Percentiles rank a stretch among this genome's conserved stretches.
phyloP scores from a whole-genome alignment of 768 basidiomycete species.

The Serendipita sp. region DNA sequence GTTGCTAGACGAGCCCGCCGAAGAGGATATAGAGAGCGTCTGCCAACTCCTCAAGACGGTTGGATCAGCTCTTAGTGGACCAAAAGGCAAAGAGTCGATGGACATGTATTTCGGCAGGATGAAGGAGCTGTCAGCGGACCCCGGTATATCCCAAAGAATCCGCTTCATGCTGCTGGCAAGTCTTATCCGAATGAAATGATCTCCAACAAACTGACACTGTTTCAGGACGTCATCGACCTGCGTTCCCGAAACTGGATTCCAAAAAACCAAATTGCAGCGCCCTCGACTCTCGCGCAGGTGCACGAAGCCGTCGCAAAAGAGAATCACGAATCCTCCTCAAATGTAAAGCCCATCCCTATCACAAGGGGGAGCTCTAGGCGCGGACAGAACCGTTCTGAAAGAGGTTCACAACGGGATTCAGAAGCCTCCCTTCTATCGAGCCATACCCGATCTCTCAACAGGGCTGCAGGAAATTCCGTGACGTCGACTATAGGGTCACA shows the following conservation, averaged over 20 bases:
- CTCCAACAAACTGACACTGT: neutral
- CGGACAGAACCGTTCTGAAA: constrained; percentile 53
- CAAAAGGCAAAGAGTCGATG: constrained; percentile 20
- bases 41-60: constrained; percentile 30
- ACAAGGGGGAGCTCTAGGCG: constrained; percentile 64
- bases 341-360: neutral
- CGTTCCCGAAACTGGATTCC: constrained; percentile 69
- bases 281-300: constrained; percentile 75
- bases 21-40: constrained; percentile 31
- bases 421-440: constrained; percentile 66
- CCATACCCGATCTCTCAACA: constrained; percentile 26
- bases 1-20: constrained; percentile 27
- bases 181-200: neutral
- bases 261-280: constrained; percentile 57
- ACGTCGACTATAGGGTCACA: constrained; percentile 75
- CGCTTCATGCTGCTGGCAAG: constrained; percentile 30
- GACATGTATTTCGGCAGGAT: constrained; percentile 26
- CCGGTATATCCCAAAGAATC: constrained; percentile 21
- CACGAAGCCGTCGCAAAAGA: constrained; percentile 33
- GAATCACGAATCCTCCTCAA: neutral
- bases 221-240: constrained; percentile 78
- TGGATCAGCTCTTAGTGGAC: constrained; percentile 23
- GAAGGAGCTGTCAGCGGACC: constrained; percentile 17
- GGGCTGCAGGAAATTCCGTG: constrained; percentile 37
- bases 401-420: constrained; percentile 39